These are phyloP conservation scores for Umbelopsis vinacea DNA, from an alignment of 192 early-diverging fungal species.

Conservation along the genomic window DNA sequence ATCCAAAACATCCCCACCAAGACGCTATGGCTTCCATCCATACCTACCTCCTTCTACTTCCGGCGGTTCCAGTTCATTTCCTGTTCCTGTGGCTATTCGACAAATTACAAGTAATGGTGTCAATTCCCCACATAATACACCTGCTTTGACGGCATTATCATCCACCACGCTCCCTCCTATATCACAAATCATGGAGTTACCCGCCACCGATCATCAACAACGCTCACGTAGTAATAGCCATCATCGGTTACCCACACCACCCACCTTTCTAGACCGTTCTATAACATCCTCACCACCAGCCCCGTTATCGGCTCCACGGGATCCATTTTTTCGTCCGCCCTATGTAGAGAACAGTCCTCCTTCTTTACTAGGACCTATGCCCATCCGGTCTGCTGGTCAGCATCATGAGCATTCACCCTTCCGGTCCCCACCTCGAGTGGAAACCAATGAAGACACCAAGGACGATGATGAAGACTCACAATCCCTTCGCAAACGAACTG, in stretches of 20 bases:
- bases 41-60: slow-evolving; percentile 7
- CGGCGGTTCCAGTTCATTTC: not conserved
- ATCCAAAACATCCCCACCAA: not conserved
- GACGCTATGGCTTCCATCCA: slow-evolving; percentile 12
- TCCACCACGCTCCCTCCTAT: slow-evolving; percentile 6
- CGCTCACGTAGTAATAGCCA: slow-evolving; percentile 8
- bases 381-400: slow-evolving; percentile 16
- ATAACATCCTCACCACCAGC: not conserved
- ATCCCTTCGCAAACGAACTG: slow-evolving; percentile 18
- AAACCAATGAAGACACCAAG: not conserved
- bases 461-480: slow-evolving; percentile 10
- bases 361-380: slow-evolving; percentile 1
- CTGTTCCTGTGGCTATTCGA: slow-evolving; percentile 20
- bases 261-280: not conserved
- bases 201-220: not conserved
- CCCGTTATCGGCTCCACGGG: not conserved
- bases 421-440: not conserved
- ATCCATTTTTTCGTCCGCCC: slow-evolving; percentile 11
- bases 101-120: slow-evolving; percentile 16
- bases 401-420: not conserved
- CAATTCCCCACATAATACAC: slow-evolving; percentile 18
- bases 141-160: slow-evolving; percentile 7
- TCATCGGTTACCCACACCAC: slow-evolving; percentile 7
- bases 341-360: not conserved
- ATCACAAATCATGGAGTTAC: slow-evolving; percentile 13